phyloP scores from a whole-genome alignment of 2,329 filamentous ascomycete species.

The Ambrosiella cleistominuta region DNA sequence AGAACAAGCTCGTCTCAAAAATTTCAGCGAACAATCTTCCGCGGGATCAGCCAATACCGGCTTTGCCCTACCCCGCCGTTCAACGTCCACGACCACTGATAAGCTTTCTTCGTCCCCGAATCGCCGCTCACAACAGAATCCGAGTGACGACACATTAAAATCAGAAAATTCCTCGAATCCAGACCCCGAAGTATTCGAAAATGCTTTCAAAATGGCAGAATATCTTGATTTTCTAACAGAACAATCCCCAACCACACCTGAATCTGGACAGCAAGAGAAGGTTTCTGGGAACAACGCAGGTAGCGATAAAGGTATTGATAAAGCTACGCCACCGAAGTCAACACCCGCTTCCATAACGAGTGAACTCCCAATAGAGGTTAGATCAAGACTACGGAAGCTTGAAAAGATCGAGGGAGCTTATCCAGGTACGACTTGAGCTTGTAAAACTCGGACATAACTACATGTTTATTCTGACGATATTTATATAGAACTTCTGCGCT shows the following conservation, averaged over 20 bases:
- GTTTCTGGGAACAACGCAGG: too few species aligned
- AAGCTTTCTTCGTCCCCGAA: slow-evolving; percentile 6
- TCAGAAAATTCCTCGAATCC: slow-evolving; percentile 34
- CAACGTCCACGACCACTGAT: slow-evolving; percentile 15
- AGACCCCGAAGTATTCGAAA: slow-evolving; percentile 76
- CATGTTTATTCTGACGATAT: background rate
- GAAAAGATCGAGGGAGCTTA: slow-evolving; percentile 82
- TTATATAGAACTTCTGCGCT: slow-evolving; percentile 61
- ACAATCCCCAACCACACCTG: background rate
- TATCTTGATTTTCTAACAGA: background rate
- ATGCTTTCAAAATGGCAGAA: slow-evolving; percentile 61
- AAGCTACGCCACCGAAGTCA: slow-evolving; percentile 1
- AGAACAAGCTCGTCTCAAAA: slow-evolving; percentile 66
- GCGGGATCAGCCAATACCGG: slow-evolving; percentile 20
- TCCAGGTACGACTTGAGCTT: slow-evolving; percentile 39
- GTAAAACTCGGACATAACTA: background rate
- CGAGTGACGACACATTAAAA: slow-evolving; percentile 14
- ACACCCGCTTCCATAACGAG: slow-evolving; percentile 14
- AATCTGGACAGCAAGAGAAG: slow-evolving; percentile 11
- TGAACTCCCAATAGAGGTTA: slow-evolving; percentile 58
- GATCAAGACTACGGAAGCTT: slow-evolving; percentile 61
- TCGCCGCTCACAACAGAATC: slow-evolving; percentile 20
- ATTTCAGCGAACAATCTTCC: slow-evolving; percentile 28
- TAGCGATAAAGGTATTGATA: too few species aligned
- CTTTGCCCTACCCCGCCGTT: slow-evolving; percentile 24